phyloP scores from a whole-genome alignment of 2,329 filamentous ascomycete species.

The Alternaria sp. region DNA sequence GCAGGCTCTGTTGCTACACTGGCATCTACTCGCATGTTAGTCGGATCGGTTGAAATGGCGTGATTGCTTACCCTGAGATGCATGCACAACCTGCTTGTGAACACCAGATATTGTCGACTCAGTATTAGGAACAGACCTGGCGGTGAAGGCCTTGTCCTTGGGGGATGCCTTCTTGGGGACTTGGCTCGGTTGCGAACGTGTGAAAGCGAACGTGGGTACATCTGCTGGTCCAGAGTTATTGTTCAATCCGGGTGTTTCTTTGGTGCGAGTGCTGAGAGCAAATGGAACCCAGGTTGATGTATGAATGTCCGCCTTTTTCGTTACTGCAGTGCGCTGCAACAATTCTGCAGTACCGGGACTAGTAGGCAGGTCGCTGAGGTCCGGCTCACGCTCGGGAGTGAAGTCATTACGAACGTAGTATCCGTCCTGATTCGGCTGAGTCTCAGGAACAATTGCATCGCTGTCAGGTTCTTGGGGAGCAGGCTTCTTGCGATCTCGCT shows the following conservation, averaged over 20 bases:
- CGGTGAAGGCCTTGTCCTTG: neutral
- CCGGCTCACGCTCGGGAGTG: neutral
- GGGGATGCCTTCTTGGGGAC: neutral
- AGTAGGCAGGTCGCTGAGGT: neutral
- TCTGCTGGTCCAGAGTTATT: neutral
- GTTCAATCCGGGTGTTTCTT: neutral
- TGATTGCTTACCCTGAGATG: neutral
- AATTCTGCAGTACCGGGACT: conserved; percentile 7
- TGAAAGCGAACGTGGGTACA: conserved; percentile 2
- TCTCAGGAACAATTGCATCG: conserved; percentile 25
- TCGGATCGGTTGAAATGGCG: neutral
- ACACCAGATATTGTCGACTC: neutral
- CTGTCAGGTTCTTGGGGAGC: conserved; percentile 26
- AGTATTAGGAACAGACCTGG: neutral
- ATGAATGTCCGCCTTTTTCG: neutral
- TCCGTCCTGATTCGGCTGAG: conserved; percentile 18
- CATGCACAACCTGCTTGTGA: neutral
- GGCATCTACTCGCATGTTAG: conserved; percentile 1
- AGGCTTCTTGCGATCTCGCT: conserved; percentile 1
- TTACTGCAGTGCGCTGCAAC: conserved; percentile 4
- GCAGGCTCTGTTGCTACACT: neutral
- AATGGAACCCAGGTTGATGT: neutral
- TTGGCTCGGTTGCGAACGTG: neutral
- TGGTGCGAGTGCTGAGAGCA: neutral
- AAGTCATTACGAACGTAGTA: neutral